Percentiles rank a stretch among this genome's conserved stretches.
phyloP scores from a whole-genome alignment of 768 basidiomycete genomes.

The Tulasnella sp. region DNA sequence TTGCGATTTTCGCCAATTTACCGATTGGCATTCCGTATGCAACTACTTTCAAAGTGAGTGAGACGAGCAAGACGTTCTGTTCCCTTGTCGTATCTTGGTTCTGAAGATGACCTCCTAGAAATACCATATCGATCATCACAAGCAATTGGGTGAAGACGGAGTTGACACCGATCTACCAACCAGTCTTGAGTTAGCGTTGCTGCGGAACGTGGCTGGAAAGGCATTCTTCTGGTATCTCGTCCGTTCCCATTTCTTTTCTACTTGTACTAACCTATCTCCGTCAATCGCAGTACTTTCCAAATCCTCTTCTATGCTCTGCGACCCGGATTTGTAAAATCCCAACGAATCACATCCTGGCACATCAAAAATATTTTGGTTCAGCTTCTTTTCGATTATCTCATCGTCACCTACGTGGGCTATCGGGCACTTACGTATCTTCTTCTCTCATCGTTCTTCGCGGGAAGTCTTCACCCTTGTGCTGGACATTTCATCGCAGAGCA shows the following conservation, averaged over 20 bases:
- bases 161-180: slow-evolving; percentile 96
- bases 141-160: slow-evolving; percentile 92
- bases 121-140: slow-evolving; percentile 97
- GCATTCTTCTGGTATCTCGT: slow-evolving; percentile 90
- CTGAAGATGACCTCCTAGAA: slow-evolving; percentile 50
- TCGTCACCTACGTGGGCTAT: slow-evolving; percentile 56
- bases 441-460: slow-evolving; percentile 92
- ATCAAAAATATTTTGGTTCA: slow-evolving; percentile 71
- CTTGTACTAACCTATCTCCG: neutral
- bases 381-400: slow-evolving; percentile 68
- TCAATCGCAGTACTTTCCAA: slow-evolving; percentile 79
- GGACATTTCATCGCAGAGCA: slow-evolving; percentile 99
- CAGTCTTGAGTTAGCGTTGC: slow-evolving; percentile 73
- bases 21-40: slow-evolving; percentile 95
- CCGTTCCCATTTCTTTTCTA: slow-evolving; percentile 1
- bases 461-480: slow-evolving; percentile 92
- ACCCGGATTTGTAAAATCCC: slow-evolving; percentile 87
- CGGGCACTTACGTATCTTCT: slow-evolving; percentile 72
- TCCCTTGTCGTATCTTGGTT: neutral
- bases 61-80: neutral
- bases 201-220: slow-evolving; percentile 97
- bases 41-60: slow-evolving; percentile 85
- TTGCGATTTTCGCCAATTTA: slow-evolving; percentile 90
- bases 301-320: slow-evolving; percentile 97
- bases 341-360: slow-evolving; percentile 84